Conservation (phyloP, 176 grass and related monocot genomes). For the Oryza australiensis region DNA sequence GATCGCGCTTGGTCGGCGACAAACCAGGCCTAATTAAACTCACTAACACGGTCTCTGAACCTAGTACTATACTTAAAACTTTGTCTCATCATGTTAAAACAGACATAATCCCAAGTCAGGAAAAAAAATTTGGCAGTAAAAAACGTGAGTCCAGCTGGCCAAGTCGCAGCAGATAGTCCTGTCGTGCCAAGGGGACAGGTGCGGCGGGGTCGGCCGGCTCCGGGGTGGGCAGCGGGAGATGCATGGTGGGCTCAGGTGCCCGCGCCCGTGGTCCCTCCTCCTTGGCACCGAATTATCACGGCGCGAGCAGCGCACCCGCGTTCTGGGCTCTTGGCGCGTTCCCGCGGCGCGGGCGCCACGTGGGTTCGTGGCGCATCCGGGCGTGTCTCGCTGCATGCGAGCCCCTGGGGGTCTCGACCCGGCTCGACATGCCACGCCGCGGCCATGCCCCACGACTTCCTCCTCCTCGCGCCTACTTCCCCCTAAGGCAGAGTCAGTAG, state of each 20-base stretch:
- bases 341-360: neutral
- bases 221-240: neutral
- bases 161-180: neutral
- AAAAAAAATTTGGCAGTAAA: neutral
- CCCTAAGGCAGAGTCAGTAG: too few relatives aligned
- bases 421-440: constrained; percentile 27
- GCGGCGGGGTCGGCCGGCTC: neutral
- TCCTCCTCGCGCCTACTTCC: too few relatives aligned
- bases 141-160: neutral
- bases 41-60: neutral
- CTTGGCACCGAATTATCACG: neutral
- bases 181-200: neutral
- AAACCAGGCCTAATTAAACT: neutral
- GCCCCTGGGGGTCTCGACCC: too few relatives aligned
- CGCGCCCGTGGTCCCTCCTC: neutral
- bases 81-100: too few relatives aligned
- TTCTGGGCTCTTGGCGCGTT: neutral
- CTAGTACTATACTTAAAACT: neutral
- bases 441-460: constrained; percentile 29
- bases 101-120: too few relatives aligned
- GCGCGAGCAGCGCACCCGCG: too few relatives aligned
- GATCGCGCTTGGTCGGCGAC: constrained; percentile 26
- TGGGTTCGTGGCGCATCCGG: neutral
- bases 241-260: constrained; percentile 28
- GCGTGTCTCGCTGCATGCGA: neutral